Evolutionary conservation across 352 stramenopile species (phyloP).

Genomic region (Phytophthora sojae): DNA sequence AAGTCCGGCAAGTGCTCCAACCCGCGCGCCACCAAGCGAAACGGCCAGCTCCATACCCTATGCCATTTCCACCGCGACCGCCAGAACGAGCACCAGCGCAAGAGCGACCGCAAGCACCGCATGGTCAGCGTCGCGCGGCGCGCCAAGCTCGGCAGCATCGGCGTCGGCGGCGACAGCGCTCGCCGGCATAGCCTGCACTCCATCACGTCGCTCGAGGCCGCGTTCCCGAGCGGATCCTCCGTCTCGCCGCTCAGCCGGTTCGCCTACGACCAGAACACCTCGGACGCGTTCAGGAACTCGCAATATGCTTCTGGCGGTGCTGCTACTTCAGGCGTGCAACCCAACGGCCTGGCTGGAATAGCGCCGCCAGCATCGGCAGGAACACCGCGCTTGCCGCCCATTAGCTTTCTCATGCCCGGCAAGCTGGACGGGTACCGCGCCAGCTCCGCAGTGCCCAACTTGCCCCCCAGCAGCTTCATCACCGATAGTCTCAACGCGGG

Average conservation of each 20-base stretch:
- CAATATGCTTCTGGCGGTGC: conserved; percentile 24
- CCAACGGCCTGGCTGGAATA: conserved; percentile 22
- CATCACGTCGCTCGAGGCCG: conserved; percentile 50
- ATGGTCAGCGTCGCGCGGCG: conserved; percentile 79
- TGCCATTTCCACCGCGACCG: conserved; percentile 87
- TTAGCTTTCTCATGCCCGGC: conserved; percentile 77
- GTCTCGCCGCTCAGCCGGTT: conserved; percentile 41
- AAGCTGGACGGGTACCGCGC: conserved; percentile 74
- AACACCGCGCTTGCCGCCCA: conserved; percentile 65
- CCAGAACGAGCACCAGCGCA: conserved; percentile 88
- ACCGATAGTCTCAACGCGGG: conserved; percentile 53
- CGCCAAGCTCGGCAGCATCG: conserved; percentile 76
- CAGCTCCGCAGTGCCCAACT: conserved; percentile 43
- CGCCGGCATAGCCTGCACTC: conserved; percentile 50
- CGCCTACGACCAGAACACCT: conserved; percentile 43
- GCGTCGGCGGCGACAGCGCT: conserved; percentile 46
- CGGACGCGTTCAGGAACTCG: conserved; percentile 45
- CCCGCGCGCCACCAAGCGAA: conserved; percentile 84
- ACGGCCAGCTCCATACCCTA: conserved; percentile 85
- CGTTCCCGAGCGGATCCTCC: conserved; percentile 41
- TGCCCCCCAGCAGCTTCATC: conserved; percentile 66
- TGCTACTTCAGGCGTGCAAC: neutral
- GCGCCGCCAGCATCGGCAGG: conserved; percentile 16
- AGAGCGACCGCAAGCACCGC: conserved; percentile 89
- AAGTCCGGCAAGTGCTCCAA: conserved; percentile 89